Conservation (phyloP, 106 monocot species). For the Dendrobium huoshanense region DNA sequence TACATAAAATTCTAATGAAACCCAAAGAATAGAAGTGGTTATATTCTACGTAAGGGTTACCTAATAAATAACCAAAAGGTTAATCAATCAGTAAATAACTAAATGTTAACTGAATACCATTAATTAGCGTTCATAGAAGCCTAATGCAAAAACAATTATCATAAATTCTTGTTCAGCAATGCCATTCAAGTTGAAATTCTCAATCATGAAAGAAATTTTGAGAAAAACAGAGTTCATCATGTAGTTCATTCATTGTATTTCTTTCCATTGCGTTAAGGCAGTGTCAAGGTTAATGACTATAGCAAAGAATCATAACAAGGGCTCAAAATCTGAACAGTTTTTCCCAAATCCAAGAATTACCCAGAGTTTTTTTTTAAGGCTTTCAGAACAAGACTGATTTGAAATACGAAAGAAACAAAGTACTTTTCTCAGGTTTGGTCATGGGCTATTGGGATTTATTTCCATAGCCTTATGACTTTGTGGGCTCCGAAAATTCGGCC, state of each 20-base stretch:
- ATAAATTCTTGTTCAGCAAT: not conserved
- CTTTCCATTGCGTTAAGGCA: not conserved
- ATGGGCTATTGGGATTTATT: too few relatives aligned
- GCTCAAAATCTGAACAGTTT: too few relatives aligned
- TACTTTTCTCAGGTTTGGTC: too few relatives aligned
- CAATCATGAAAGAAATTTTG: too few relatives aligned
- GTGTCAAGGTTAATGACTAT: not conserved
- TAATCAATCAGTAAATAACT: not conserved
- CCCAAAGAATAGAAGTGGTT: not conserved
- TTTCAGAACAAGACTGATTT: too few relatives aligned
- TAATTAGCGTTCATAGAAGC: not conserved
- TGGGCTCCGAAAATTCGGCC: too few relatives aligned
- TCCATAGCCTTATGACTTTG: too few relatives aligned
- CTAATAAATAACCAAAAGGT: not conserved
- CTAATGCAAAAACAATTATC: not conserved
- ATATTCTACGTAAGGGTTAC: not conserved
- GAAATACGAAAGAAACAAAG: too few relatives aligned
- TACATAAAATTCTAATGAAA: not conserved
- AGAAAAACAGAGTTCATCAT: not conserved
- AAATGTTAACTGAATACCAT: not conserved
- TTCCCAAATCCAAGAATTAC: too few relatives aligned
- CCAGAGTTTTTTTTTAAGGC: too few relatives aligned
- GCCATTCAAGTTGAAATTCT: not conserved
- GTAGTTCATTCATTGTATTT: not conserved
- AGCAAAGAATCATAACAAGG: not conserved